phyloP scores from a whole-genome alignment of 108 stramenopile genomes.

The Skeletonema menzelii region DNA sequence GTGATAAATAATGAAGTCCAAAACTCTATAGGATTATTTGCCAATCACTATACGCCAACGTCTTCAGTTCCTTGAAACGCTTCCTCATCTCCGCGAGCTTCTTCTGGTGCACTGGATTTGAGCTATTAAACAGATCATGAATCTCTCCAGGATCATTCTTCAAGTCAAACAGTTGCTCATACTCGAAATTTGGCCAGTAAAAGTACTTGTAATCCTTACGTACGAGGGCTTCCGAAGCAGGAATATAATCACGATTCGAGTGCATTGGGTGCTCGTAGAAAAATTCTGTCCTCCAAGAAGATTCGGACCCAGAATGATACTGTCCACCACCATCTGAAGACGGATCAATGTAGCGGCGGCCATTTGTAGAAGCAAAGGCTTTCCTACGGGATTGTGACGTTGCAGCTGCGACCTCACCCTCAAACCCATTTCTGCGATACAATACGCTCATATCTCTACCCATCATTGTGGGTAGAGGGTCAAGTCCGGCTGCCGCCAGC shows the following conservation, averaged over 20 bases:
- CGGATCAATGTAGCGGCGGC: conserved; percentile 27
- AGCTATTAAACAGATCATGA: conserved; percentile 61
- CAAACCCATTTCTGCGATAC: conserved; percentile 43
- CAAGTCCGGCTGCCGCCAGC: conserved; percentile 60
- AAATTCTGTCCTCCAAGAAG: conserved; percentile 74
- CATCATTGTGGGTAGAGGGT: conserved; percentile 56
- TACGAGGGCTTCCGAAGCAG: conserved; percentile 75
- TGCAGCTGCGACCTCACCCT: conserved; percentile 12
- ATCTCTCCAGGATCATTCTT: conserved; percentile 78
- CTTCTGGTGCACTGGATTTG: conserved; percentile 32
- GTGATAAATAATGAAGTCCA: neutral
- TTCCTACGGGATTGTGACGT: conserved; percentile 33
- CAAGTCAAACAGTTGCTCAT: conserved; percentile 81
- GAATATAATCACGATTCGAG: conserved; percentile 55
- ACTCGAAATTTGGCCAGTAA: conserved; percentile 77
- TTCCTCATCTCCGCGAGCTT: conserved; percentile 44
- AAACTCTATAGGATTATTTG: conserved; percentile 18
- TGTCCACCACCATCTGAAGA: conserved; percentile 42
- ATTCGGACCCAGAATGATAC: conserved; percentile 46
- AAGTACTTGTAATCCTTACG: conserved; percentile 80
- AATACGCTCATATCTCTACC: conserved; percentile 67
- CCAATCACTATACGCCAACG: conserved; percentile 40
- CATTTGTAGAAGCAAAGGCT: conserved; percentile 9
- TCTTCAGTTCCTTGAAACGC: conserved; percentile 43
- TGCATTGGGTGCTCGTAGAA: conserved; percentile 75